phyloP scores from a whole-genome alignment of 2,329 filamentous ascomycete genomes.

The Sporothrix pseudoabietina region DNA sequence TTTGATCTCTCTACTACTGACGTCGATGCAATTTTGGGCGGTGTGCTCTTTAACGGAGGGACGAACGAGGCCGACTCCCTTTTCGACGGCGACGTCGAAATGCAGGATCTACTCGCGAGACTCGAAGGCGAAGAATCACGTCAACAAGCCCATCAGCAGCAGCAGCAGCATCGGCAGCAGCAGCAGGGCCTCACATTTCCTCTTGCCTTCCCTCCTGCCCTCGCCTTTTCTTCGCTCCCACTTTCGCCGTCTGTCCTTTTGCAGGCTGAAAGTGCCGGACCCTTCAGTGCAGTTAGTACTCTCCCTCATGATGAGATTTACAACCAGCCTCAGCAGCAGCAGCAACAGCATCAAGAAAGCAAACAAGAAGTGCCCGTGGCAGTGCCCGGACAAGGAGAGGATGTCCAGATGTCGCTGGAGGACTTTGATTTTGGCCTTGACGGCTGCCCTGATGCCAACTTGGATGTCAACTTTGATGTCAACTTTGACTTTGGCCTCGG shows the following conservation, averaged over 20 bases:
- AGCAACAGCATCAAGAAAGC: background rate
- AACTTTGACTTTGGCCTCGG: background rate
- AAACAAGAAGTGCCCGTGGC: background rate
- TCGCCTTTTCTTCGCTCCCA: background rate
- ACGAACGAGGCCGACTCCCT: background rate
- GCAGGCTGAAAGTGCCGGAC: too few species aligned
- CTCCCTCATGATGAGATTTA: slow-evolving; percentile 14
- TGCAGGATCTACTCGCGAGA: slow-evolving; percentile 28
- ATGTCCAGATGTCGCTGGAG: background rate
- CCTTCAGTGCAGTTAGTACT: slow-evolving; percentile 30
- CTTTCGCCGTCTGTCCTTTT: slow-evolving; percentile 11
- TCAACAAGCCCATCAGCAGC: background rate
- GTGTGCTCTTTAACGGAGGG: background rate
- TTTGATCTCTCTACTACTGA: background rate
- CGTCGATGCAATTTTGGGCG: background rate
- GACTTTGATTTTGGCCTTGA: background rate
- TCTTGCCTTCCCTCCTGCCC: background rate
- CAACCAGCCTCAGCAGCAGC: background rate
- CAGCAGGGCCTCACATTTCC: background rate
- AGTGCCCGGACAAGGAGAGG: background rate
- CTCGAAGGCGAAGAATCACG: background rate
- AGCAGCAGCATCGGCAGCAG: background rate
- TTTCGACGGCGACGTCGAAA: slow-evolving; percentile 23
- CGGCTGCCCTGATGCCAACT: too few species aligned
- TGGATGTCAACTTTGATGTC: too few species aligned